phyloP scores from a whole-genome alignment of 257 asterid genomes.

The Solanum rostratum region DNA sequence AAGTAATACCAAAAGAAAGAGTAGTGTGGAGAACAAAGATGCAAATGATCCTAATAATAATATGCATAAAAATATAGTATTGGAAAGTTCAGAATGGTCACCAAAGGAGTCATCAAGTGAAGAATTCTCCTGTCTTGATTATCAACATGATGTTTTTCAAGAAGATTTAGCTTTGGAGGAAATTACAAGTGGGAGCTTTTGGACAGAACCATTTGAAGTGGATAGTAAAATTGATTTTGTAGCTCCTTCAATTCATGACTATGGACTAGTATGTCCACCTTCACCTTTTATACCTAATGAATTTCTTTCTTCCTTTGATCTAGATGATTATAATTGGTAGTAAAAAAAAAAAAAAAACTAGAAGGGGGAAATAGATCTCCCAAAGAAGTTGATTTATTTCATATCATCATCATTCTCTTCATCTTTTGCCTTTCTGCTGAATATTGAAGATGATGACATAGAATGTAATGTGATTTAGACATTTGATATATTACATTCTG shows the following conservation, averaged over 20 bases:
- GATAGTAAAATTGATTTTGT: neutral
- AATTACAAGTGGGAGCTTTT: neutral
- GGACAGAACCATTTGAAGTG: conserved; percentile 1
- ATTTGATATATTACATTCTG: neutral
- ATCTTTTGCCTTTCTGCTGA: too few species aligned
- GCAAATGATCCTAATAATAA: neutral
- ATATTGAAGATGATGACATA: neutral
- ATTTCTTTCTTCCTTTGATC: conserved; percentile 1
- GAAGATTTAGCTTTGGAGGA: neutral
- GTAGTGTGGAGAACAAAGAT: neutral
- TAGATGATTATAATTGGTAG: neutral
- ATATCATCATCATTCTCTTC: neutral
- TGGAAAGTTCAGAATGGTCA: neutral
- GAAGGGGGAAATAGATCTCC: too few species aligned
- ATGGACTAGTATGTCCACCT: conserved; percentile 12
- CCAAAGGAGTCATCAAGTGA: neutral
- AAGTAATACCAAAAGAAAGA: too few species aligned
- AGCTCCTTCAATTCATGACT: neutral
- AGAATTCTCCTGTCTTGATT: neutral
- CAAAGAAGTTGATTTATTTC: neutral
- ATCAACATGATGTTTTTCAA: neutral
- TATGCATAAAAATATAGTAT: neutral
- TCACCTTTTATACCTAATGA: conserved; percentile 11
- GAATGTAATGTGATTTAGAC: neutral
- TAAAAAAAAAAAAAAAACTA: neutral